These are phyloP conservation scores for Penicillium sp. DNA, from an alignment of 2,329 filamentous ascomycete species.

Conservation along the genomic window DNA sequence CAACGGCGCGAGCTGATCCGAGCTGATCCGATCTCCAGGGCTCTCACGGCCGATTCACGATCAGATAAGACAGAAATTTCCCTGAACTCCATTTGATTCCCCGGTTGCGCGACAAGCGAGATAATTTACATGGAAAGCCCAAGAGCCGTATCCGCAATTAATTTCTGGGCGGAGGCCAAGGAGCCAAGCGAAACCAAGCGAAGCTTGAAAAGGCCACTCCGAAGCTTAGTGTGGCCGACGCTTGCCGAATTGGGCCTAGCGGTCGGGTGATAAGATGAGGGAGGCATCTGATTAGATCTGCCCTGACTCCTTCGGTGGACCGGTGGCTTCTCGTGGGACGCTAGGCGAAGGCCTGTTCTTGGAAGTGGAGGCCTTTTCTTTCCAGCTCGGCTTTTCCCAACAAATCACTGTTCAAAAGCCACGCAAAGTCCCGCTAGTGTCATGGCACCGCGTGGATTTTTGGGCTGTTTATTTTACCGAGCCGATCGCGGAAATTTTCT, in stretches of 20 bases:
- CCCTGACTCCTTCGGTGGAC: not conserved
- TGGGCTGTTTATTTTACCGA: not conserved
- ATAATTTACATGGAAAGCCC: not conserved
- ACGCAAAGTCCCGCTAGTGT: not conserved
- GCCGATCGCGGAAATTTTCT: not conserved
- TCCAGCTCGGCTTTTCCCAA: not conserved
- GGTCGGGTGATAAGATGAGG: constrained; percentile 4
- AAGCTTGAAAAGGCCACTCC: constrained; percentile 2
- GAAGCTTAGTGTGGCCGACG: not conserved
- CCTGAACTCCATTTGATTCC: not conserved
- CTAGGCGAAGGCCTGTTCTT: not conserved
- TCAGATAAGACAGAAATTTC: not conserved
- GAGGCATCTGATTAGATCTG: constrained; percentile 9
- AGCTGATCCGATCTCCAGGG: not conserved
- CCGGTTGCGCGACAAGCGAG: not conserved
- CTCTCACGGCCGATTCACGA: not conserved
- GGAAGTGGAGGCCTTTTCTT: not conserved
- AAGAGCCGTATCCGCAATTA: not conserved
- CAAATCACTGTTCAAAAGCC: not conserved
- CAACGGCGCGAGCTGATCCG: not conserved
- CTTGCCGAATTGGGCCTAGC: not conserved
- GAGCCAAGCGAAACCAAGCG: constrained; percentile 1
- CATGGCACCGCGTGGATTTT: not conserved
- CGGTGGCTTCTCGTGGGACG: not conserved
- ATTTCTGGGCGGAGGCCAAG: not conserved